Evolutionary conservation across 2,329 filamentous ascomycete species (phyloP).

Genomic region (Pyricularia pennisetigena): DNA sequence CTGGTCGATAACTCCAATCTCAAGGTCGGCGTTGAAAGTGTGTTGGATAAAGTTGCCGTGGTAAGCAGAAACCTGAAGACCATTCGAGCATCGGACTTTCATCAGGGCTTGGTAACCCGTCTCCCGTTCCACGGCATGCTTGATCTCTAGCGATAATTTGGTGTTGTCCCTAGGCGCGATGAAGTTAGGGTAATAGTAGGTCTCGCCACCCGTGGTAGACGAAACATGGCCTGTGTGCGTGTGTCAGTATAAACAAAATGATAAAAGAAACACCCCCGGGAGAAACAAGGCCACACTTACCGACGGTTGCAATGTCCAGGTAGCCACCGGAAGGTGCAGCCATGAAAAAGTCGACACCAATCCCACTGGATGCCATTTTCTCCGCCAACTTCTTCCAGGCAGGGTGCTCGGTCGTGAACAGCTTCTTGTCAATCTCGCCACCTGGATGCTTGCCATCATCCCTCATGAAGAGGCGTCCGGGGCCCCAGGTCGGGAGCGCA

Average conservation of each 20-base stretch:
- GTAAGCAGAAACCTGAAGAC: conserved; percentile 86
- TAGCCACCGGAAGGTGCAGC: conserved; percentile 85
- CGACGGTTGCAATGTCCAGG: conserved; percentile 85
- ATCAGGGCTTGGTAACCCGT: conserved; percentile 93
- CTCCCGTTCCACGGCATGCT: conserved; percentile 77
- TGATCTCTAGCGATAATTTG: conserved; percentile 76
- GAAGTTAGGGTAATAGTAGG: conserved; percentile 96
- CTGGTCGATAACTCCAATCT: conserved; percentile 84
- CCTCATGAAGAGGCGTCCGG: conserved; percentile 72
- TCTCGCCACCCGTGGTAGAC: conserved; percentile 85
- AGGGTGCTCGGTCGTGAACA: conserved; percentile 83
- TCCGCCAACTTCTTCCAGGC: conserved; percentile 78
- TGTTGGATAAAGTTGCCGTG: conserved; percentile 96
- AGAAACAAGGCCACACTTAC: conserved; percentile 36
- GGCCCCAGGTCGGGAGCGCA: conserved; percentile 85
- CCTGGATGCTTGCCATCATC: conserved; percentile 82
- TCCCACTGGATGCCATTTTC: conserved; percentile 77
- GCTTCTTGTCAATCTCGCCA: conserved; percentile 83
- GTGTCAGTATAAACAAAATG: background rate
- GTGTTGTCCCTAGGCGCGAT: conserved; percentile 75
- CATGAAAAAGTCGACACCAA: conserved; percentile 91
- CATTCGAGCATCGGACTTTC: conserved; percentile 97
- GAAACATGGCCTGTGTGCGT: conserved; percentile 59
- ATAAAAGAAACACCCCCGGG: too few species aligned
- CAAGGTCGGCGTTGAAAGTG: conserved; percentile 87